Evolutionary conservation across 169 alveolate genomes (phyloP), one percentile per base, ranked within the genome.

Genomic region (Plasmodium gonderi): DNA sequence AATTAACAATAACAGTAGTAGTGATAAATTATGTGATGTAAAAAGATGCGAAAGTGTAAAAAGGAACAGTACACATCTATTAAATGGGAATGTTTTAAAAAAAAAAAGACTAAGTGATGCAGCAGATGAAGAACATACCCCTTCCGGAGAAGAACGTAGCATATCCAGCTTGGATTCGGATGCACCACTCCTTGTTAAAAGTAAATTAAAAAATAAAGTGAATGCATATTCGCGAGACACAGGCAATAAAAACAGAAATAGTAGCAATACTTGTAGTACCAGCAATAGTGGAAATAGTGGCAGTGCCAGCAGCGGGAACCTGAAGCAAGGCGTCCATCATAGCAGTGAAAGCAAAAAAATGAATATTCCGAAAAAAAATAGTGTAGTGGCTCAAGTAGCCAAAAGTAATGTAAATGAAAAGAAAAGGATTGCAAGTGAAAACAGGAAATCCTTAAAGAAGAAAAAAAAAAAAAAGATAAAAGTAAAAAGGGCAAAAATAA

Each of bases 111-210:
- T 14, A 17, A 54, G 42, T 26, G 51, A 29, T 8, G 23, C 20
- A 23, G 17, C 20, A 38, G 33, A 33, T 12, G 45, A 74, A 17
- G 81, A 44, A 20, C 23, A 38, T 5, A 36, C 8, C 29, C 36
- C 54, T 17, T 85, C 69, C 20, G 29, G 29, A n/a, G 92, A 74
- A 3, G 20, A 33, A 0, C 29, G 17, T 4, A 72, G 80, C 54
- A 72, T 40, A 9, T 74, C 79, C n/a, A 76, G 85, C 36, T 49
- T 23, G n/a, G 92, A 85, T 72, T 85, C 92, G 47, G 92, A 85
- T 17, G 79, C 17, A 85, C 87, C 85, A 12, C 17, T 85, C 14
- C 40, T 85, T 49, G 72, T 74, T 23, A 74, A 38, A 85, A 74
- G 87, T 85, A 79, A 79, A 79, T 11, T 29, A 29, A 79, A 79